These are phyloP conservation scores for Apiospora aurea DNA, from an alignment of 2,329 filamentous ascomycete genomes.

Conservation along the genomic window DNA sequence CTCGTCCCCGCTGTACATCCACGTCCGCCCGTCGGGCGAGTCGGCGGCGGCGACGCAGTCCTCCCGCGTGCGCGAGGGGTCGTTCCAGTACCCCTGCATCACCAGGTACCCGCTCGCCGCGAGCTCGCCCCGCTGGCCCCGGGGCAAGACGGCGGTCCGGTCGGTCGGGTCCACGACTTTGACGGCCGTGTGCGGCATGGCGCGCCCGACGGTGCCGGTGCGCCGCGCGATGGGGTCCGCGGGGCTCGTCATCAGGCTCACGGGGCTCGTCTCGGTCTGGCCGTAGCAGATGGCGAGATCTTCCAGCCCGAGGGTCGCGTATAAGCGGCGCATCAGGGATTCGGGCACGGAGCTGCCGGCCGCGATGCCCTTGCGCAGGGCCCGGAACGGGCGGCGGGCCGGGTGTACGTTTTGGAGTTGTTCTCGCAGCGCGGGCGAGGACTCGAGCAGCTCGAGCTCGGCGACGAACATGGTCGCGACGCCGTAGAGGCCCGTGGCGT, in stretches of 20 bases:
- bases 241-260: slow-evolving; percentile 82
- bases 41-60: slow-evolving; percentile 58
- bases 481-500: slow-evolving; percentile 76
- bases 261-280: slow-evolving; percentile 89
- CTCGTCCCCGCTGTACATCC: slow-evolving; percentile 96
- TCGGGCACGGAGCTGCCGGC: slow-evolving; percentile 87
- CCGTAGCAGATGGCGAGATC: slow-evolving; percentile 95
- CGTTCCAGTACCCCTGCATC: slow-evolving; percentile 92
- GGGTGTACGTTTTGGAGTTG: slow-evolving; percentile 34
- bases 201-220: slow-evolving; percentile 77
- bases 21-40: slow-evolving; percentile 65
- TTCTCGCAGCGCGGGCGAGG: slow-evolving; percentile 35
- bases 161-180: slow-evolving; percentile 79
- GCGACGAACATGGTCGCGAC: slow-evolving; percentile 96
- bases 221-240: slow-evolving; percentile 76
- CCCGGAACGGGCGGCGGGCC: slow-evolving; percentile 37
- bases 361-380: slow-evolving; percentile 86
- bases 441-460: slow-evolving; percentile 78
- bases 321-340: slow-evolving; percentile 79
- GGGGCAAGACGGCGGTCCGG: slow-evolving; percentile 62
- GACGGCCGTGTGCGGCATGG: slow-evolving; percentile 79
- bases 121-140: slow-evolving; percentile 78
- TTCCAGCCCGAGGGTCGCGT: slow-evolving; percentile 75
- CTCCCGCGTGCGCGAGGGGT: slow-evolving; percentile 71
- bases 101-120: slow-evolving; percentile 84